These are phyloP conservation scores for Apiosordaria backusii DNA, from an alignment of 495 filamentous ascomycete genomes.

Conservation along the genomic window DNA sequence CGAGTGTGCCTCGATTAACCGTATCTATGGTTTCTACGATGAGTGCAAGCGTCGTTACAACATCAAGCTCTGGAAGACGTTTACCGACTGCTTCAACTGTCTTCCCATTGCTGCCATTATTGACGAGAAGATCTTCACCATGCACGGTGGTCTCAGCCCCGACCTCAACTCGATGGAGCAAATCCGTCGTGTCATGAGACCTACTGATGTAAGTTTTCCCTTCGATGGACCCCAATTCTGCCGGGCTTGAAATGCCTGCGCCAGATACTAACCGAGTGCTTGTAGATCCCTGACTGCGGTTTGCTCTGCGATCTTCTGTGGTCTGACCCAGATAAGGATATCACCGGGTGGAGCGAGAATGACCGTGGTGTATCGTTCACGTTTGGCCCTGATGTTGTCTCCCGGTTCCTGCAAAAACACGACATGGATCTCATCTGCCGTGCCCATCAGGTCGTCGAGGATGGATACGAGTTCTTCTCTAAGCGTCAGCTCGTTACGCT, in stretches of 20 bases:
- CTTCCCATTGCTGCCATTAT: conserved; percentile 99
- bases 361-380: conserved; percentile 98
- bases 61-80: conserved; percentile 99
- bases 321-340: conserved; percentile 99
- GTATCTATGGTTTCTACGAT: conserved; percentile 99
- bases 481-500: conserved; percentile 96
- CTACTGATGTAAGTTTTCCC: conserved; percentile 75
- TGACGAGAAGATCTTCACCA: conserved; percentile 99
- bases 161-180: conserved; percentile 99
- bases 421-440: conserved; percentile 99
- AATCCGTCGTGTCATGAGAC: conserved; percentile 97
- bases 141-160: conserved; percentile 97
- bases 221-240: not conserved
- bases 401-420: conserved; percentile 97
- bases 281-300: conserved; percentile 94
- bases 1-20: conserved; percentile 99
- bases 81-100: conserved; percentile 99
- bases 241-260: not conserved
- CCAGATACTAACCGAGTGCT: conserved; percentile 29
- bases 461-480: conserved; percentile 99
- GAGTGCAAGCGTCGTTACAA: conserved; percentile 99
- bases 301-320: conserved; percentile 95
- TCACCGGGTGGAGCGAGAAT: conserved; percentile 99
- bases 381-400: conserved; percentile 98
- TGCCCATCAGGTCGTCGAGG: conserved; percentile 97